These are phyloP conservation scores for Eimeria maxima DNA, from an alignment of 169 alveolate genomes.

Conservation along the genomic window DNA sequence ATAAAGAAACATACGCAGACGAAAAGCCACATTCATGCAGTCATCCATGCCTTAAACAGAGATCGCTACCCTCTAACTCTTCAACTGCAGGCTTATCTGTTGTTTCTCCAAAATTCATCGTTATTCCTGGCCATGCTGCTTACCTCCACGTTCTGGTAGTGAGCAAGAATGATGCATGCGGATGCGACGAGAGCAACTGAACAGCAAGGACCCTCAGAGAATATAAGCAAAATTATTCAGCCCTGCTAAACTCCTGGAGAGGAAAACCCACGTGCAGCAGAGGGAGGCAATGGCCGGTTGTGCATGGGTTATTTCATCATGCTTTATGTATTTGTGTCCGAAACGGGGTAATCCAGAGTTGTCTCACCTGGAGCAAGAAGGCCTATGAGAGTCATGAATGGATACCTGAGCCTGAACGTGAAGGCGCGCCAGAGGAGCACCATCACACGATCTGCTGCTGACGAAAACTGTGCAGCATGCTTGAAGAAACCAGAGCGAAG, in stretches of 20 bases:
- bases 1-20: too few species aligned
- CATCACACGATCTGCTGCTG: conserved; percentile 37
- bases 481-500: background rate
- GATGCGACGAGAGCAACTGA: conserved; percentile 60
- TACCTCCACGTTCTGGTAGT: conserved; percentile 50
- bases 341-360: background rate
- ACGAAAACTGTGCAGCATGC: background rate
- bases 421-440: conserved; percentile 75
- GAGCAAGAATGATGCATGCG: conserved; percentile 61
- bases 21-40: background rate
- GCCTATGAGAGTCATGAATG: conserved; percentile 58
- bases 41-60: background rate
- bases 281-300: background rate
- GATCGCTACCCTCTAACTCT: background rate
- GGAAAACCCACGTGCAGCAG: background rate
- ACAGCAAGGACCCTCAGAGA: background rate
- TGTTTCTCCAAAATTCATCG: too few species aligned
- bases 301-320: background rate
- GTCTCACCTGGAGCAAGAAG: conserved; percentile 67
- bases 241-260: background rate
- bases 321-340: too few species aligned
- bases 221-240: background rate
- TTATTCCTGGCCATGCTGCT: background rate
- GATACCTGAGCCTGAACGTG: conserved; percentile 36
- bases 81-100: background rate